phyloP scores from a whole-genome alignment of 352 stramenopile species.

The Pythium rishiriense region DNA sequence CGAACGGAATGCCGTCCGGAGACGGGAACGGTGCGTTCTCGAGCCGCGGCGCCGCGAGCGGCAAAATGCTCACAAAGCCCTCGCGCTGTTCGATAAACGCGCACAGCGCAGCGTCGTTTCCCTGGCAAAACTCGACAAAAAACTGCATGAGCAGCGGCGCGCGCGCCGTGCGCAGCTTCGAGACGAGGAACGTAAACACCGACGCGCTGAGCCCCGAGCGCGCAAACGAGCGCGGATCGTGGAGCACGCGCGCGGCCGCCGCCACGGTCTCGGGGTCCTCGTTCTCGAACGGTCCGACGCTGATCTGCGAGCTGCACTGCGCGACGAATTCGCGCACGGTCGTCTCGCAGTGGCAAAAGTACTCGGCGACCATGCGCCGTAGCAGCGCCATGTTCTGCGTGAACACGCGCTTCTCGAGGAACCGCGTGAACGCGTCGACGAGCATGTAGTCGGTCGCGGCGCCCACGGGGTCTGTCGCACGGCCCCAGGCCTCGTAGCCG shows the following conservation, averaged over 20 bases:
- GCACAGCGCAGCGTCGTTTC: constrained; percentile 41
- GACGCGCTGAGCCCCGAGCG: background rate
- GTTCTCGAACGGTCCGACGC: constrained; percentile 13
- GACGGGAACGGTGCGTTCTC: background rate
- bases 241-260: constrained; percentile 1
- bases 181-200: constrained; percentile 22
- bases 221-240: background rate
- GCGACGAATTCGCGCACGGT: constrained; percentile 44
- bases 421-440: constrained; percentile 55
- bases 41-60: constrained; percentile 16
- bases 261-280: background rate
- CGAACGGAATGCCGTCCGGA: constrained; percentile 11
- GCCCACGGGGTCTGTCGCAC: background rate
- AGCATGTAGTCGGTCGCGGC: constrained; percentile 28
- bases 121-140: constrained; percentile 52
- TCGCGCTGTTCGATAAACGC: constrained; percentile 37
- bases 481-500: constrained; percentile 13
- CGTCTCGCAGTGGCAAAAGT: constrained; percentile 46
- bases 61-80: constrained; percentile 47
- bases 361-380: constrained; percentile 57
- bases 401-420: constrained; percentile 49
- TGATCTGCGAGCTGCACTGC: constrained; percentile 16
- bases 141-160: constrained; percentile 20
- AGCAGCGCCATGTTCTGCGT: constrained; percentile 49
- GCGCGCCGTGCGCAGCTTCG: constrained; percentile 5